phyloP scores from a whole-genome alignment of 1,139 yeast species.

The Yarrowia galli region DNA sequence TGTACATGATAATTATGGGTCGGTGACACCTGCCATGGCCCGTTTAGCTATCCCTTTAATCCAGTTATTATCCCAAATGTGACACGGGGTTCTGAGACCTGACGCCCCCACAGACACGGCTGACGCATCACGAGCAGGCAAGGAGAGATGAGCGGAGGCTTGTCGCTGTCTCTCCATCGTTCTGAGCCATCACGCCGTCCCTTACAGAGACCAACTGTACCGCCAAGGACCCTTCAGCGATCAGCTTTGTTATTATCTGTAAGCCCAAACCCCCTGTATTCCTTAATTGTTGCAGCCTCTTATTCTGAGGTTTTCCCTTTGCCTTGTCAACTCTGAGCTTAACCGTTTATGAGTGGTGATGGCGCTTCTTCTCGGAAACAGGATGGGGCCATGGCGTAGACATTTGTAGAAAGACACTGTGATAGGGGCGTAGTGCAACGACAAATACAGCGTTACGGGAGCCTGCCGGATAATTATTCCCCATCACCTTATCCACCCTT shows the following conservation, averaged over 20 bases:
- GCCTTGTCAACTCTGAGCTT: slow-evolving; percentile 22
- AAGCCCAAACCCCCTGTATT: neutral
- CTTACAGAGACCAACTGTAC: slow-evolving; percentile 13
- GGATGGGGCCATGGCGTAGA: slow-evolving; percentile 20
- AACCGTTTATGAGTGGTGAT: neutral
- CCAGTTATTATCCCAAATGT: slow-evolving; percentile 15
- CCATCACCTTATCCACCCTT: neutral
- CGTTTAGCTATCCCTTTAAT: slow-evolving; percentile 32
- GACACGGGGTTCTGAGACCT: slow-evolving; percentile 13
- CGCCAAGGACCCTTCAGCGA: slow-evolving; percentile 15
- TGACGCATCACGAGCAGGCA: slow-evolving; percentile 2
- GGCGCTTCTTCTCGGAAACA: neutral
- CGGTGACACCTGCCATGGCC: slow-evolving; percentile 22
- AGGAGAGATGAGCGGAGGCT: neutral
- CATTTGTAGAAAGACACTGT: neutral
- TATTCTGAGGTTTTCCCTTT: neutral
- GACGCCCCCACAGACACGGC: slow-evolving; percentile 10
- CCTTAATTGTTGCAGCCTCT: slow-evolving; percentile 29
- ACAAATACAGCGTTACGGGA: neutral
- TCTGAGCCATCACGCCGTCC: neutral
- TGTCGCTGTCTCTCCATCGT: neutral
- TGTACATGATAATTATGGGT: neutral
- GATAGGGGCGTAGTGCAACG: neutral
- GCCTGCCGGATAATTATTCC: neutral
- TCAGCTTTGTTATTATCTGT: slow-evolving; percentile 15